Evolutionary conservation across 2,329 filamentous ascomycete genomes (phyloP).

Genomic region (Hypoxylon sp.): DNA sequence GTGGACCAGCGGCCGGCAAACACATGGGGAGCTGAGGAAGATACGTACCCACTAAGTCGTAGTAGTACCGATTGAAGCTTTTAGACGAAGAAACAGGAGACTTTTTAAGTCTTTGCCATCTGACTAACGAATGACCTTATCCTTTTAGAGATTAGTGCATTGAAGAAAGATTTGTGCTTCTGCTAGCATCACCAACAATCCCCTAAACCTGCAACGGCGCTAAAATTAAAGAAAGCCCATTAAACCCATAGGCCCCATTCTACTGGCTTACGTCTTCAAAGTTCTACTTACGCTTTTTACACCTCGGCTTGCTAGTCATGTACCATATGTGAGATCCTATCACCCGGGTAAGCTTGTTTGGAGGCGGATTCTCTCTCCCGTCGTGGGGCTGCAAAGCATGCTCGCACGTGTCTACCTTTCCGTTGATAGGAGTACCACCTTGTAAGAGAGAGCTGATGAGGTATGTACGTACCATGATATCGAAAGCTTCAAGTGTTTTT

Average conservation of each 20-base stretch:
- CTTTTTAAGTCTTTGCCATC: conserved; percentile 37
- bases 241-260: not conserved
- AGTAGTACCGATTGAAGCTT: conserved; percentile 17
- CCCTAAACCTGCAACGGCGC: conserved; percentile 35
- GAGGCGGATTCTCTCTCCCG: not conserved
- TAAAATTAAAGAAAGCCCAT: conserved; percentile 31
- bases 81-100: conserved; percentile 41
- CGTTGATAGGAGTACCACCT: not conserved
- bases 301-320: conserved; percentile 1
- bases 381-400: not conserved
- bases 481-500: not conserved
- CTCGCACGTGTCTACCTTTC: not conserved
- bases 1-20: not conserved
- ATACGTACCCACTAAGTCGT: conserved; percentile 29
- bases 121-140: conserved; percentile 34
- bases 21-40: conserved; percentile 19
- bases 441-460: no score
- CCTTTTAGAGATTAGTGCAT: conserved; percentile 41
- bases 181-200: conserved; percentile 36
- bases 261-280: conserved; percentile 11
- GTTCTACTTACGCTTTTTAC: not conserved
- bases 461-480: conserved; percentile 3
- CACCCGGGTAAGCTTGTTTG: conserved; percentile 1
- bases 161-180: conserved; percentile 39
- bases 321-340: conserved; percentile 2